Conservation (phyloP, 805 yeast species). For the Soucietia sequanensis region DNA sequence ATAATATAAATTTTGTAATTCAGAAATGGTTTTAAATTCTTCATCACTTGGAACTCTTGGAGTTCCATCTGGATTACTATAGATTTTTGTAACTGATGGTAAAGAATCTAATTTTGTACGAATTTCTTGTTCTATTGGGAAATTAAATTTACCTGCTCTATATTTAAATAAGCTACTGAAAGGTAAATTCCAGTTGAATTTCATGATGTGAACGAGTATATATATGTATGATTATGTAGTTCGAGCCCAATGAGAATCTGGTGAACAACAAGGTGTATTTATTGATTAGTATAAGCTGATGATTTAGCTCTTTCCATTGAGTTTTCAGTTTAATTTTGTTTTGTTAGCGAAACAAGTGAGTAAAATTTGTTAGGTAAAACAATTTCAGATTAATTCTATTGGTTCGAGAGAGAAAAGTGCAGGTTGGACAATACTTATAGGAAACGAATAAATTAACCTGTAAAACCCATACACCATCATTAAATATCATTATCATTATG, state of each 20-base stretch:
- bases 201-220: constrained; percentile 20
- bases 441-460: neutral
- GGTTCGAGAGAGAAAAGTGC: neutral
- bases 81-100: constrained; percentile 64
- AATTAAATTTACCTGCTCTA: constrained; percentile 42
- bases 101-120: constrained; percentile 59
- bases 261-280: too few species aligned
- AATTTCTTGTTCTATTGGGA: constrained; percentile 58
- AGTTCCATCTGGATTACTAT: constrained; percentile 74
- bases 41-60: constrained; percentile 66
- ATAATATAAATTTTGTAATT: constrained; percentile 59
- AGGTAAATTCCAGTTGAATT: constrained; percentile 43
- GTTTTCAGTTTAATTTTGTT: too few species aligned
- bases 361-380: constrained; percentile 1
- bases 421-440: neutral
- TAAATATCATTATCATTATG: too few species aligned
- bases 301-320: too few species aligned
- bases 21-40: constrained; percentile 72
- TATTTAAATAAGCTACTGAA: constrained; percentile 36
- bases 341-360: too few species aligned
- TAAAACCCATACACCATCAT: constrained; percentile 1
- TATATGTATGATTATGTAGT: neutral
- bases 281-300: too few species aligned
- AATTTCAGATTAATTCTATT: constrained; percentile 3
- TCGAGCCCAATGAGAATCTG: too few species aligned